These are phyloP conservation scores for Alternaria gaisen DNA, from an alignment of 2,329 filamentous ascomycete genomes.

Conservation along the genomic window DNA sequence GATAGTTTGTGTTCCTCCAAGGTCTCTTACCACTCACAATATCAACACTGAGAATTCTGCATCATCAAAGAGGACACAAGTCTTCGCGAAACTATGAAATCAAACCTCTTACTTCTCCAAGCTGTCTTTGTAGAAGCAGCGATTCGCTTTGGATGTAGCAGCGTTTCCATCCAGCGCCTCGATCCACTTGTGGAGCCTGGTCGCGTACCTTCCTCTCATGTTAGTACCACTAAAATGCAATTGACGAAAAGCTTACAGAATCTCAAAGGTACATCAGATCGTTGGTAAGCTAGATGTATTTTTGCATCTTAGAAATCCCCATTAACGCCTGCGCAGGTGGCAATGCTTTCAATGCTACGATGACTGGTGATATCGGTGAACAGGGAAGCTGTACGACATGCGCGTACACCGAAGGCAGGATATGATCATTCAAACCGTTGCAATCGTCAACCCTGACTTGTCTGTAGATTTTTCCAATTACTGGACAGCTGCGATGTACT, in stretches of 20 bases:
- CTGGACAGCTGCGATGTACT: slow-evolving; percentile 37
- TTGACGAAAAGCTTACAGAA: neutral
- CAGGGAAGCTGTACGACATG: slow-evolving; percentile 28
- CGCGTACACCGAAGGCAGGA: slow-evolving; percentile 36
- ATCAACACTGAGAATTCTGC: neutral
- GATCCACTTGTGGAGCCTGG: slow-evolving; percentile 41
- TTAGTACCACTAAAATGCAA: neutral
- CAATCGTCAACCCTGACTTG: neutral
- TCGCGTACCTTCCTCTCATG: slow-evolving; percentile 30
- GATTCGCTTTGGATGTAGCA: slow-evolving; percentile 33
- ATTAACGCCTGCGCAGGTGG: slow-evolving; percentile 16
- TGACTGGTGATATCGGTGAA: slow-evolving; percentile 22
- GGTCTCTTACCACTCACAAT: neutral
- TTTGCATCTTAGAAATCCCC: neutral
- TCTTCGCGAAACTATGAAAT: neutral
- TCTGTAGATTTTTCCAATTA: slow-evolving; percentile 26
- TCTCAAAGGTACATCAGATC: slow-evolving; percentile 23
- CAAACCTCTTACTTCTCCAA: slow-evolving; percentile 57
- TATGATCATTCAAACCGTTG: neutral
- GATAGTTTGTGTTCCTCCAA: neutral
- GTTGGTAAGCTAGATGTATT: slow-evolving; percentile 9
- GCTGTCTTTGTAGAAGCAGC: slow-evolving; percentile 19
- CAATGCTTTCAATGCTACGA: slow-evolving; percentile 31
- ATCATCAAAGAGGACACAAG: neutral
- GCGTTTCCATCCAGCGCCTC: slow-evolving; percentile 31